Conservation (phyloP, 208 protist species). For the Pavlovales sp. region DNA sequence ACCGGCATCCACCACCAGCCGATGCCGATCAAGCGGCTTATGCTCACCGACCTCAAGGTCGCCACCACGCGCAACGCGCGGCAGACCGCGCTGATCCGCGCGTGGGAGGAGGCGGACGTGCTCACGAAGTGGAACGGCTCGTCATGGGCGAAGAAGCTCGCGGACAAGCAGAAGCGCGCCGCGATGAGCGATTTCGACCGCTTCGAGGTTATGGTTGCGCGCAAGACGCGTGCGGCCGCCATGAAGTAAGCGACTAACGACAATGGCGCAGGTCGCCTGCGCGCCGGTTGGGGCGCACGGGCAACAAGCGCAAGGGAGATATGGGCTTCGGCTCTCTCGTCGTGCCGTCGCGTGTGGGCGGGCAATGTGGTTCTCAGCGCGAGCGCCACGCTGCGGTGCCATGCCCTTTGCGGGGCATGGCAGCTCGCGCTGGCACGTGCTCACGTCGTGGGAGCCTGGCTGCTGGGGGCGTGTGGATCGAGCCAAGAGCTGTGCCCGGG, state of each 20-base stretch:
- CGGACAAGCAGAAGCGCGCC: neutral
- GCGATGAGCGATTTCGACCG: conserved; percentile 48
- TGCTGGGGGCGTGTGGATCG: no score
- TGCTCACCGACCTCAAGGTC: conserved; percentile 51
- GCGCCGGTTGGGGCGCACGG: no score
- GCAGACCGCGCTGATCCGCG: neutral
- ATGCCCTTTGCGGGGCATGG: no score
- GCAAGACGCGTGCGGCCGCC: conserved; percentile 40
- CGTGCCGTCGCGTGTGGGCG: no score
- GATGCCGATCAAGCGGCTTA: conserved; percentile 46
- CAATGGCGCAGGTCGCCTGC: no score
- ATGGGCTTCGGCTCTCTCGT: no score
- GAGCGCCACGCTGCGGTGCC: no score
- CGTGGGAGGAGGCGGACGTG: conserved; percentile 14
- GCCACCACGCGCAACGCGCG: conserved; percentile 8
- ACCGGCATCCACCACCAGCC: conserved; percentile 41
- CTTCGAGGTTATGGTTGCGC: conserved; percentile 53
- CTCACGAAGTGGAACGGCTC: neutral
- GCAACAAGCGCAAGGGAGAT: no score
- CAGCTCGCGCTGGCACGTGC: no score
- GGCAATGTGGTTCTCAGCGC: no score
- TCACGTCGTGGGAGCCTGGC: no score
- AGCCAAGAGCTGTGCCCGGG: no score
- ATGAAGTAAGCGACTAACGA: neutral
- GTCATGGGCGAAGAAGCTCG: conserved; percentile 14